These are phyloP conservation scores for Ustilago curta DNA, from an alignment of 1,284 basidiomycete genomes.

Conservation along the genomic window DNA sequence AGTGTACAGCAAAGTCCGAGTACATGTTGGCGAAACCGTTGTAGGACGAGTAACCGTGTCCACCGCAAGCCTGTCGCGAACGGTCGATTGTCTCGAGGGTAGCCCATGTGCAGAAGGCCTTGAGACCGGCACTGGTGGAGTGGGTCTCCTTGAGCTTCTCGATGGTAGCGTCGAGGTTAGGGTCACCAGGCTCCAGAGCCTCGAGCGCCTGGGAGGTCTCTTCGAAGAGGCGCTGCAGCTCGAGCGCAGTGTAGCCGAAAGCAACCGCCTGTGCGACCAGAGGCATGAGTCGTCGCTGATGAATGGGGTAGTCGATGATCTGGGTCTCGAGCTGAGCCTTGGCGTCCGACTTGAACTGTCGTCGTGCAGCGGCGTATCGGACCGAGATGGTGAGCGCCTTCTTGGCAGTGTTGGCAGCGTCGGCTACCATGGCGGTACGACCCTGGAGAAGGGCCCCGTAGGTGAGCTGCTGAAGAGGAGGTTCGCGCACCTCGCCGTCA, in stretches of 20 bases:
- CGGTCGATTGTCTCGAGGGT: constrained; percentile 74
- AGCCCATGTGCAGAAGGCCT: constrained; percentile 76
- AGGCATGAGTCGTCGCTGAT: constrained; percentile 75
- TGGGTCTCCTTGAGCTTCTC: constrained; percentile 75
- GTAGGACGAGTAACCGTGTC: constrained; percentile 75
- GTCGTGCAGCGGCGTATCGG: constrained; percentile 73
- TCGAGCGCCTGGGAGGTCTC: constrained; percentile 73
- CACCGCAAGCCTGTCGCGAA: constrained; percentile 74
- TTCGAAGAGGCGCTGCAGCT: constrained; percentile 70
- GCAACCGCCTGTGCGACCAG: constrained; percentile 74
- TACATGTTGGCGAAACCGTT: constrained; percentile 74
- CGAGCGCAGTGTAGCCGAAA: constrained; percentile 73
- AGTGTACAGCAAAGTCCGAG: constrained; percentile 71
- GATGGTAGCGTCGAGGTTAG: constrained; percentile 64
- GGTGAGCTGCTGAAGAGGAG: constrained; percentile 74
- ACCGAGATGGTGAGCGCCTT: constrained; percentile 73
- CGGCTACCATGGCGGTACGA: constrained; percentile 74
- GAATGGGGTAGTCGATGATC: constrained; percentile 75
- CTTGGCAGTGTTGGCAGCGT: constrained; percentile 73
- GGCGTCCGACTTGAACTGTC: constrained; percentile 72
- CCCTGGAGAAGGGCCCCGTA: constrained; percentile 75
- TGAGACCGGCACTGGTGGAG: constrained; percentile 74
- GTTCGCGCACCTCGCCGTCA: constrained; percentile 71
- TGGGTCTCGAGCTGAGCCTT: constrained; percentile 71
- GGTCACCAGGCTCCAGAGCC: constrained; percentile 72